A percentile compares a stretch with the other conserved stretches of the same genome.
Evolutionary conservation across 306 rosid species (phyloP).

Genomic region (Parietaria judaica): DNA sequence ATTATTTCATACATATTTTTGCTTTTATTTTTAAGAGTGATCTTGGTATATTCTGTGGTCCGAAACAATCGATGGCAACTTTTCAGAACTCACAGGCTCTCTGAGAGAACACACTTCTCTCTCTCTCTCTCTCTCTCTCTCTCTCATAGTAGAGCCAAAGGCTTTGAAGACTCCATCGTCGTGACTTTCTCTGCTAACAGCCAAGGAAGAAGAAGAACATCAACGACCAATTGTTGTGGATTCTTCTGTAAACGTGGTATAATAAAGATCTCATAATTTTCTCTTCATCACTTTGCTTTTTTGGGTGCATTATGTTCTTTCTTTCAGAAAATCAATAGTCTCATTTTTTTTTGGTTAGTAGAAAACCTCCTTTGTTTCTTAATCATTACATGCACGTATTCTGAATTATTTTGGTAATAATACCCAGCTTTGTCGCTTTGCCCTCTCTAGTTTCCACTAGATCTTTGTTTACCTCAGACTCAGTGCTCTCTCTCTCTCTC

Average conservation of each 20-base stretch:
- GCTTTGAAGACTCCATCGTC: slow-evolving; percentile 4
- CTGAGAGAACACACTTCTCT: slow-evolving; percentile 34
- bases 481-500: slow-evolving; percentile 9
- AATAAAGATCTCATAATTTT: background rate
- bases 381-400: slow-evolving; percentile 47
- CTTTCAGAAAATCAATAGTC: slow-evolving; percentile 5
- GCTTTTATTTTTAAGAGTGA: too few relatives aligned
- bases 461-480: slow-evolving; percentile 10
- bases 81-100: slow-evolving; percentile 30
- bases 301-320: slow-evolving; percentile 14
- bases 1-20: too few relatives aligned
- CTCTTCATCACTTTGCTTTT: background rate
- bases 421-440: slow-evolving; percentile 4
- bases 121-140: slow-evolving; percentile 14
- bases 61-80: slow-evolving; percentile 30
- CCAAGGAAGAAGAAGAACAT: slow-evolving; percentile 12
- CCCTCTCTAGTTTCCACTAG: slow-evolving; percentile 11
- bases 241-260: background rate
- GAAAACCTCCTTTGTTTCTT: slow-evolving; percentile 9
- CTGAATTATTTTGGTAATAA: background rate
- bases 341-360: background rate
- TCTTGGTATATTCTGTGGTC: slow-evolving; percentile 47
- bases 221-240: background rate
- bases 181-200: slow-evolving; percentile 1
- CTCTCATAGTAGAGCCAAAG: slow-evolving; percentile 16